These are phyloP conservation scores for Podospora tetraspora DNA, from an alignment of 495 filamentous ascomycete species.

Conservation along the genomic window DNA sequence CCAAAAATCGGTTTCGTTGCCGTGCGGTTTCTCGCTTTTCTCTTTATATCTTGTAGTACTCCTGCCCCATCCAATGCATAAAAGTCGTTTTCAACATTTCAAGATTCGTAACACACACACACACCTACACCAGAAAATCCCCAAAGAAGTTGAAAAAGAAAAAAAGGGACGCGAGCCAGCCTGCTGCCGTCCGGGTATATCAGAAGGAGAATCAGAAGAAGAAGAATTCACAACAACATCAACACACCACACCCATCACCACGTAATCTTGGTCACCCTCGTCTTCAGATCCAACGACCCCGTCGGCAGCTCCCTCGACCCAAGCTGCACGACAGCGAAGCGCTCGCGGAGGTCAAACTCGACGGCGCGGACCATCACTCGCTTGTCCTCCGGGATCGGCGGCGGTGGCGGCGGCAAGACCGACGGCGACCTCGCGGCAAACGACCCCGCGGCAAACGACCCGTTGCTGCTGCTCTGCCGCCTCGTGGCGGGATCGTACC, in stretches of 20 bases:
- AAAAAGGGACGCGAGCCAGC: neutral
- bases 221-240: neutral
- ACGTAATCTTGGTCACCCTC: slow-evolving; percentile 39
- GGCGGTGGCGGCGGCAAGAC: slow-evolving; percentile 6
- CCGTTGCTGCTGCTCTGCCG: slow-evolving; percentile 27
- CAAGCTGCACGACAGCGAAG: slow-evolving; percentile 44
- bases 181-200: slow-evolving; percentile 11
- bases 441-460: slow-evolving; percentile 11
- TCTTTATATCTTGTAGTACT: neutral
- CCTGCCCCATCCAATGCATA: neutral
- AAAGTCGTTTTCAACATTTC: neutral
- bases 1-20: neutral
- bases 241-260: slow-evolving; percentile 29
- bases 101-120: neutral
- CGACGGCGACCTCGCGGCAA: neutral
- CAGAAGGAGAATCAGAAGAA: neutral
- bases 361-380: slow-evolving; percentile 51
- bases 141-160: neutral
- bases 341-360: slow-evolving; percentile 48
- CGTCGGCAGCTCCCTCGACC: slow-evolving; percentile 44
- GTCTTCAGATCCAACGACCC: slow-evolving; percentile 43
- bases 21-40: neutral
- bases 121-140: neutral
- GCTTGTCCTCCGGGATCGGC: slow-evolving; percentile 41
- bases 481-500: slow-evolving; percentile 29